Conservation (phyloP, 1,284 basidiomycete genomes). For the Ceratobasidium sp. region DNA sequence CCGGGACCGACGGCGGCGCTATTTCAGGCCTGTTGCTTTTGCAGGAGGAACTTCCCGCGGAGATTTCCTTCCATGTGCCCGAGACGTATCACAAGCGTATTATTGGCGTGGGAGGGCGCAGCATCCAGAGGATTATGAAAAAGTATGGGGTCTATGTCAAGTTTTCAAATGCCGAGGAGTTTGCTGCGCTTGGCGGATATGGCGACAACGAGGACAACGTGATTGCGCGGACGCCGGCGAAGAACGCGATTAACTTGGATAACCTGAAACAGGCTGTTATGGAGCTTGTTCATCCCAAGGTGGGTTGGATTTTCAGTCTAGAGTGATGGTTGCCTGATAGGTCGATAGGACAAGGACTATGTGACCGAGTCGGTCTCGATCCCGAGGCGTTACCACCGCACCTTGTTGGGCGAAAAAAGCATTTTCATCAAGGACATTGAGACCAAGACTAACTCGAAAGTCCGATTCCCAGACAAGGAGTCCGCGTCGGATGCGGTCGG, state of each 20-base stretch:
- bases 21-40: slow-evolving; percentile 90
- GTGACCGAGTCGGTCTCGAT: slow-evolving; percentile 94
- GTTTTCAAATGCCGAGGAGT: slow-evolving; percentile 98
- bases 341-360: slow-evolving; percentile 91
- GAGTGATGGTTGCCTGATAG: slow-evolving; percentile 31
- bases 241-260: slow-evolving; percentile 96
- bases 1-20: slow-evolving; percentile 84
- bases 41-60: slow-evolving; percentile 98
- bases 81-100: slow-evolving; percentile 99
- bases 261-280: slow-evolving; percentile 97
- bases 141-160: slow-evolving; percentile 99
- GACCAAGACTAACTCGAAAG: slow-evolving; percentile 92
- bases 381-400: slow-evolving; percentile 94
- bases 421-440: slow-evolving; percentile 99
- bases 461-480: slow-evolving; percentile 97
- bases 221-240: slow-evolving; percentile 95
- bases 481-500: slow-evolving; percentile 89
- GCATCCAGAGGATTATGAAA: slow-evolving; percentile 99
- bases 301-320: slow-evolving; percentile 55
- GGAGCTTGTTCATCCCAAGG: slow-evolving; percentile 98
- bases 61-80: slow-evolving; percentile 98
- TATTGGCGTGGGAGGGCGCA: slow-evolving; percentile 98
- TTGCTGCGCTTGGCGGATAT: slow-evolving; percentile 94
- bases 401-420: slow-evolving; percentile 93
- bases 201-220: slow-evolving; percentile 99